These are phyloP conservation scores for Elasticomyces elasticus DNA, from an alignment of 495 filamentous ascomycete species.

Conservation along the genomic window DNA sequence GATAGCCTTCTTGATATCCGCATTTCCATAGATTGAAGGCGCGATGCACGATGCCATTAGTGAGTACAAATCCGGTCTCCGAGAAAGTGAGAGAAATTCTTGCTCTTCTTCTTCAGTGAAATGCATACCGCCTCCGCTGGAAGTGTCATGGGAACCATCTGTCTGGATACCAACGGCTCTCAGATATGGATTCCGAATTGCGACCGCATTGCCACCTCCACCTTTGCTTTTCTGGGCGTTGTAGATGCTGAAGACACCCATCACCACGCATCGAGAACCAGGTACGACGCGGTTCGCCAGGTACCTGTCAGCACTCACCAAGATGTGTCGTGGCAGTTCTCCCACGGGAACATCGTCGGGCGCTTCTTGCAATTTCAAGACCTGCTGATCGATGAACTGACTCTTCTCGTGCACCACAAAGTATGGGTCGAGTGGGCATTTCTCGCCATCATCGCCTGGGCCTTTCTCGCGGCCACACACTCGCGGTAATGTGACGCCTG, in stretches of 20 bases:
- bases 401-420: constrained; percentile 91
- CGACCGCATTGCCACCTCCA: constrained; percentile 56
- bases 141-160: constrained; percentile 80
- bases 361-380: constrained; percentile 96
- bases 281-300: constrained; percentile 93
- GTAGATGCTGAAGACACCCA: constrained; percentile 97
- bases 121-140: constrained; percentile 55
- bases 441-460: constrained; percentile 49
- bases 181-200: constrained; percentile 94
- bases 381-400: constrained; percentile 94
- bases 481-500: constrained; percentile 73
- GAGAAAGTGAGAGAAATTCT: constrained; percentile 88
- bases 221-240: constrained; percentile 75
- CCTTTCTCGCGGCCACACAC: constrained; percentile 54
- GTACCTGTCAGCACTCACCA: constrained; percentile 91
- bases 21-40: constrained; percentile 93
- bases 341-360: constrained; percentile 97
- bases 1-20: constrained; percentile 98
- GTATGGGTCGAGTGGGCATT: constrained; percentile 91
- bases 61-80: constrained; percentile 83
- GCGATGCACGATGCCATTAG: constrained; percentile 87
- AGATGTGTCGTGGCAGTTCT: constrained; percentile 87
- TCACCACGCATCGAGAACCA: constrained; percentile 86
- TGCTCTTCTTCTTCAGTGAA: constrained; percentile 97
- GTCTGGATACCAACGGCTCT: constrained; percentile 85